Evolutionary conservation across 192 early-diverging fungal genomes (phyloP), one percentile per base, ranked within the genome.

Genomic region (Coemansia sp.): DNA sequence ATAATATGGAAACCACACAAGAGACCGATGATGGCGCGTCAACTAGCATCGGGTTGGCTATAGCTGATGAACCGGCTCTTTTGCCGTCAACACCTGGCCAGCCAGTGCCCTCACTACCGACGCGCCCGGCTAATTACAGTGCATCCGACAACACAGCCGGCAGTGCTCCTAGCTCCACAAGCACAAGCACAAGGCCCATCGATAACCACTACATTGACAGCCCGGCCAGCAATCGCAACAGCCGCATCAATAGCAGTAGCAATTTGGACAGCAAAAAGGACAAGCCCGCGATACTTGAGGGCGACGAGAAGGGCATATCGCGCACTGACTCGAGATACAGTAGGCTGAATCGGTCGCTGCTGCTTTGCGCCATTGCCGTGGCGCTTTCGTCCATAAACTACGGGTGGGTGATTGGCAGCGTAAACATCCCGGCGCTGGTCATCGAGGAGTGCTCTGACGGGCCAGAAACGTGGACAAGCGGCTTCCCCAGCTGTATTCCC

Each of bases 401-500:
- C 31, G 85, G 85, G 61, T 86, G 85, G 85, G 74, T 81, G 38
- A 75, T 82, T 29, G 85, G 85, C 61, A 77, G 75, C 63, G 72
- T 82, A 40, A 89, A 89, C 67, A 86, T 89, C 44, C 88, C 88
- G 0, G 82, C 79, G 4, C 74, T 73, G 64, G 74, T 73, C 46
- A 85, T 89, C 44, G 82, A 79, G 47, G 67, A 87, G 49, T 89
- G 87, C 69, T 75, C 84, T 2, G 31, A 60, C 27, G 82, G 82
- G 13, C 82, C 82, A 13, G 68, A 71, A 57, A 74, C 74, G 6
- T 85, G 78, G 77, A 76, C 47, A 5, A 63, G 59, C 55, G 81
- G 81, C 8, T 78, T 94, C 7, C 90, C 90, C 7, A 72, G 78
- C 60, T 94, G 92, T 59, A 86, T 94, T 40, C 88, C 88, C 31